Evolutionary conservation across 495 filamentous ascomycete genomes (phyloP), one percentile per base, ranked within the genome.

Genomic region (Podospora conica): DNA sequence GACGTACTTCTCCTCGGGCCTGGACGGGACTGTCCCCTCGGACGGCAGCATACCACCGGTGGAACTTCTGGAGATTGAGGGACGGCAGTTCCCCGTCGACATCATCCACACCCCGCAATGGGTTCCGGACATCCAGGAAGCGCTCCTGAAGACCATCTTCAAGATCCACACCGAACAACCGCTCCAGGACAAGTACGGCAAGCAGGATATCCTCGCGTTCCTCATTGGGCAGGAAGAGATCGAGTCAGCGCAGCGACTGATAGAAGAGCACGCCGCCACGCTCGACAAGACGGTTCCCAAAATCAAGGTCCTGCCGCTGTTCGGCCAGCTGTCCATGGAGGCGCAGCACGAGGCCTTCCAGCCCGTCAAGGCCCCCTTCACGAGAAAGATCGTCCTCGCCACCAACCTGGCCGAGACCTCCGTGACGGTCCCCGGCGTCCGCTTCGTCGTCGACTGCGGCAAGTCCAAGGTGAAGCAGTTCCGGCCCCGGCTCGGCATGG

Each of bases 321-420:
- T 83, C 66, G 81, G 78, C n/a, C 81, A 85, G 20, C 71, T 85
- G 3, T 80, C 79, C 18, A 85, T 93, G 65, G 81, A 83, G 66
- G 88, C 89, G 1, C 96, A 99, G 70, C 91, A 96, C 69, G 82
- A 86, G 21, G 91, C 93, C 24, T 99, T 99, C 73, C 81, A 86
- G 24, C 90, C 89, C 7, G 82, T 91, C 27, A 89, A 91, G 1
- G 84, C 86, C 10, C 81, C 82, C 21, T 82, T 80, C 56, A 96
- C 90, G 0, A 85, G 96, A 53, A 99, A 98, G 70, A 78, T 99
- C 9, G 91, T 99, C 11, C 82, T 99, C 3, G 86, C 93, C 0
- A 99, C 96, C 15, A 99, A 99, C 75, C 97, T 99, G 68, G 96
- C 96, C 23, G 96, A 99, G 72, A 98, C 96, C 0, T 99, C 96